These are phyloP conservation scores for Penicillium taxi DNA, from an alignment of 495 filamentous ascomycete species.

Conservation along the genomic window DNA sequence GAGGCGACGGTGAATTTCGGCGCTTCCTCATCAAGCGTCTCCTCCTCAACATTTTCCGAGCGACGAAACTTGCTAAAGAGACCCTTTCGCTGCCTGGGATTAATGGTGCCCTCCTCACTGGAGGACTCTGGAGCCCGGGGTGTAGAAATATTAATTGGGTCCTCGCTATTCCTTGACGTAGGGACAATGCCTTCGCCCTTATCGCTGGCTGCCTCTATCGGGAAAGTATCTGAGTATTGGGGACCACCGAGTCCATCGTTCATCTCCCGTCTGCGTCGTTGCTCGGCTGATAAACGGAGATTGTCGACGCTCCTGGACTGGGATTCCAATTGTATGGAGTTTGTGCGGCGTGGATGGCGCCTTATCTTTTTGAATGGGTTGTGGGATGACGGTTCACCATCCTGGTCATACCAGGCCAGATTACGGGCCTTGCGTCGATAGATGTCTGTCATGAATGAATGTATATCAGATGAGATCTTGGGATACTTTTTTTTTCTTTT, in stretches of 20 bases:
- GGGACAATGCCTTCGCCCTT: conserved; percentile 8
- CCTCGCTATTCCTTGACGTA: conserved; percentile 29
- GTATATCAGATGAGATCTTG: too few relatives aligned
- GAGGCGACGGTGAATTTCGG: conserved; percentile 58
- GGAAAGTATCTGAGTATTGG: conserved; percentile 23
- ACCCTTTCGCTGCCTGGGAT: conserved; percentile 23
- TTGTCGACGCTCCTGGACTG: conserved; percentile 20
- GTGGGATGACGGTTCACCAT: conserved; percentile 33
- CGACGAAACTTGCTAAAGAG: conserved; percentile 15
- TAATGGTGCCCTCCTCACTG: conserved; percentile 3
- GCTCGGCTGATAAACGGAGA: conserved; percentile 21
- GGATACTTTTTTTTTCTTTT: too few relatives aligned
- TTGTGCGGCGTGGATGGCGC: conserved; percentile 19
- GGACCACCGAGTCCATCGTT: conserved; percentile 20
- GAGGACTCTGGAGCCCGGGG: conserved; percentile 8
- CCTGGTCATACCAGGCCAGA: conserved; percentile 41
- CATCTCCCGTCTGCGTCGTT: conserved; percentile 22
- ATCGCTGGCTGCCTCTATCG: conserved; percentile 19
- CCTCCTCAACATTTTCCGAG: conserved; percentile 5
- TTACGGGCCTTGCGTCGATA: conserved; percentile 36
- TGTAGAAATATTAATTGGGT: conserved; percentile 31
- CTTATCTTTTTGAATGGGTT: conserved; percentile 47
- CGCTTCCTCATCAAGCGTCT: conserved; percentile 28
- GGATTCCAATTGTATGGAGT: conserved; percentile 29
- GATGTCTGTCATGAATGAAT: conserved; percentile 34